Conservation (phyloP, 2,329 filamentous ascomycete genomes). For the Emericellopsis atlantica region DNA sequence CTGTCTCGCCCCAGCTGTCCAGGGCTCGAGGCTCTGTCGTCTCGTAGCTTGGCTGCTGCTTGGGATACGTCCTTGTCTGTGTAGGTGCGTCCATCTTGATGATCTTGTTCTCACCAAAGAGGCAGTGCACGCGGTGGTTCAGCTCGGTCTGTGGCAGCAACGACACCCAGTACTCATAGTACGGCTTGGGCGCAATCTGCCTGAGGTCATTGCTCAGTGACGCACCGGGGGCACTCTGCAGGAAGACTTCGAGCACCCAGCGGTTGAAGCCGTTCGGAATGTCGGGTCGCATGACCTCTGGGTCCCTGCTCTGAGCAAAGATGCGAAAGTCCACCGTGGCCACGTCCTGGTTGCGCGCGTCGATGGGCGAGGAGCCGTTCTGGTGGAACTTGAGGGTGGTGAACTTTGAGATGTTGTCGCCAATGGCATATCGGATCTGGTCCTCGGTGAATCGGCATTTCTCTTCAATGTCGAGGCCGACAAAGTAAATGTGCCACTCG, state of each 20-base stretch:
- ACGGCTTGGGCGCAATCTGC: slow-evolving; percentile 16
- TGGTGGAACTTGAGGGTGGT: slow-evolving; percentile 17
- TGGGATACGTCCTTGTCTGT: slow-evolving; percentile 9
- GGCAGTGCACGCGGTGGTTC: slow-evolving; percentile 9
- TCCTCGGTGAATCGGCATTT: slow-evolving; percentile 17
- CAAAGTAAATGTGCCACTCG: slow-evolving; percentile 28
- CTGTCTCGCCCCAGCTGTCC: slow-evolving; percentile 1
- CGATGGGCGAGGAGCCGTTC: slow-evolving; percentile 22
- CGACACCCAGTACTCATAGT: slow-evolving; percentile 12
- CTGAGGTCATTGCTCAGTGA: slow-evolving; percentile 23
- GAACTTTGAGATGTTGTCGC: slow-evolving; percentile 9
- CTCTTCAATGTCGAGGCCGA: slow-evolving; percentile 26
- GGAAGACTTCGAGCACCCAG: slow-evolving; percentile 24
- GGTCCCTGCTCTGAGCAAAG: slow-evolving; percentile 25
- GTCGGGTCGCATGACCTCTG: not conserved
- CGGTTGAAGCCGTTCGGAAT: slow-evolving; percentile 13
- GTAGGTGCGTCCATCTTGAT: slow-evolving; percentile 9
- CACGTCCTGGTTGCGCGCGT: slow-evolving; percentile 28
- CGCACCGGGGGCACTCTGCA: slow-evolving; percentile 28
- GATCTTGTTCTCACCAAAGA: slow-evolving; percentile 3
- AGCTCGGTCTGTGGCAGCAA: slow-evolving; percentile 11
- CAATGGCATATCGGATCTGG: slow-evolving; percentile 16
- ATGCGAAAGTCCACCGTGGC: slow-evolving; percentile 34
- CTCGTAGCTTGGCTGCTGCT: slow-evolving; percentile 12
- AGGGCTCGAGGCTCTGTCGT: slow-evolving; percentile 6